Conservation (phyloP, 1,284 basidiomycete species). For the Abortiporus biennis region DNA sequence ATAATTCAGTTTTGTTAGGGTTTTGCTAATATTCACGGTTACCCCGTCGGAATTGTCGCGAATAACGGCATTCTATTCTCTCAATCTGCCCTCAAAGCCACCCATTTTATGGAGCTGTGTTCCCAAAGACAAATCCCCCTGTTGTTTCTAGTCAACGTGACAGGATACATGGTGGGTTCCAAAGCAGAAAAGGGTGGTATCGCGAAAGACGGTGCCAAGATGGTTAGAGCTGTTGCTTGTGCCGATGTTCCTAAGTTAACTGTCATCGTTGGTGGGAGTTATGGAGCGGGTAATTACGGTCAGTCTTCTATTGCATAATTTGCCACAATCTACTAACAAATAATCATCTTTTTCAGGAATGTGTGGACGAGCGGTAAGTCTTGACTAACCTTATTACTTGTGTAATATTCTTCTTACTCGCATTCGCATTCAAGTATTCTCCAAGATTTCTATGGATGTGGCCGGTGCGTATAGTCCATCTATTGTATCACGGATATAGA, state of each 20-base stretch:
- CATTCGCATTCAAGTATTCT: constrained; percentile 57
- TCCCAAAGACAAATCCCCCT: constrained; percentile 88
- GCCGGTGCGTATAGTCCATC: constrained; percentile 58
- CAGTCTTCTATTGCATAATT: constrained; percentile 20
- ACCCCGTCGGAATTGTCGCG: constrained; percentile 83
- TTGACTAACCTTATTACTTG: constrained; percentile 11
- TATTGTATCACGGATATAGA: not conserved
- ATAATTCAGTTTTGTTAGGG: constrained; percentile 40
- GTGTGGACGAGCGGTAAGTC: constrained; percentile 77
- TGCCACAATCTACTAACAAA: no score
- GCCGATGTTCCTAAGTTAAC: constrained; percentile 94
- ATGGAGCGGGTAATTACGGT: constrained; percentile 95
- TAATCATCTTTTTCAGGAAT: constrained; percentile 47
- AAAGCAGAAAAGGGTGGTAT: constrained; percentile 94
- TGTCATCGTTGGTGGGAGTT: constrained; percentile 91
- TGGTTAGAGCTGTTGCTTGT: constrained; percentile 94
- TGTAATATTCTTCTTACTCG: constrained; percentile 10
- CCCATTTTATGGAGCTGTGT: constrained; percentile 93
- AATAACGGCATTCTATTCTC: constrained; percentile 96
- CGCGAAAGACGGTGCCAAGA: constrained; percentile 96
- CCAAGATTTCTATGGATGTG: constrained; percentile 97
- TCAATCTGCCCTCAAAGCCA: constrained; percentile 88
- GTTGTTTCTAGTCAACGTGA: constrained; percentile 92
- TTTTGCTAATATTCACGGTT: constrained; percentile 88
- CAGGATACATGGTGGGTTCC: constrained; percentile 92